Evolutionary conservation across 345 rosid species (phyloP).

Genomic region (Euphorbia peplus): DNA sequence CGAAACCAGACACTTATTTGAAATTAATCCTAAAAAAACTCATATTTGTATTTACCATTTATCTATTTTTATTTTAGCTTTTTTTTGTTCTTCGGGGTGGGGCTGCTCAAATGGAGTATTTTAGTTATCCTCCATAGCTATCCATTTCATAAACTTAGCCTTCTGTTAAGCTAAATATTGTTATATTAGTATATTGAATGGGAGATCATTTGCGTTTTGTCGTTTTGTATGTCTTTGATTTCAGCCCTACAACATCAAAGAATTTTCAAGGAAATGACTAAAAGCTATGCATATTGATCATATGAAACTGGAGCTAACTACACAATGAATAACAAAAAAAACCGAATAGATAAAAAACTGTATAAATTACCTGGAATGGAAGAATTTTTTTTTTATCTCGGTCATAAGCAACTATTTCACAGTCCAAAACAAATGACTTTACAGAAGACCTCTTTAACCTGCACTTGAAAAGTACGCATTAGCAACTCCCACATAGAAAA

Average conservation of each 20-base stretch:
- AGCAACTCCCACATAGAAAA: slow-evolving; percentile 13
- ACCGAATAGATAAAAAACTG: neutral
- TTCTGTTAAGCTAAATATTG: too few relatives aligned
- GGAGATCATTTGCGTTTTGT: neutral
- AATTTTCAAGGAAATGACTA: neutral
- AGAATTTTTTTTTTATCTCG: slow-evolving; percentile 70
- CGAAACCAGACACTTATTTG: too few relatives aligned
- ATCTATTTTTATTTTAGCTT: too few relatives aligned
- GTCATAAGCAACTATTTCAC: slow-evolving; percentile 90
- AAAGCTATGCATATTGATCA: neutral
- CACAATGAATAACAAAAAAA: too few relatives aligned
- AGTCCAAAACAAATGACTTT: slow-evolving; percentile 79
- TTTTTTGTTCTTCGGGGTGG: too few relatives aligned
- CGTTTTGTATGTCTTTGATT: neutral
- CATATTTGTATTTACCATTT: too few relatives aligned
- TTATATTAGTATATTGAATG: neutral
- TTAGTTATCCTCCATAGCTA: too few relatives aligned
- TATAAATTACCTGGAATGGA: slow-evolving; percentile 76
- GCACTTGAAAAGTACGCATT: slow-evolving; percentile 26
- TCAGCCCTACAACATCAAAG: neutral
- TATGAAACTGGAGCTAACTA: neutral
- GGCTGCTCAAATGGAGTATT: too few relatives aligned
- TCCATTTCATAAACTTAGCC: too few relatives aligned
- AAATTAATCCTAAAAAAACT: too few relatives aligned
- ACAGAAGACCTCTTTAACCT: slow-evolving; percentile 74